phyloP scores from a whole-genome alignment of 2,329 filamentous ascomycete genomes.

The Diaporthe citrichinensis region DNA sequence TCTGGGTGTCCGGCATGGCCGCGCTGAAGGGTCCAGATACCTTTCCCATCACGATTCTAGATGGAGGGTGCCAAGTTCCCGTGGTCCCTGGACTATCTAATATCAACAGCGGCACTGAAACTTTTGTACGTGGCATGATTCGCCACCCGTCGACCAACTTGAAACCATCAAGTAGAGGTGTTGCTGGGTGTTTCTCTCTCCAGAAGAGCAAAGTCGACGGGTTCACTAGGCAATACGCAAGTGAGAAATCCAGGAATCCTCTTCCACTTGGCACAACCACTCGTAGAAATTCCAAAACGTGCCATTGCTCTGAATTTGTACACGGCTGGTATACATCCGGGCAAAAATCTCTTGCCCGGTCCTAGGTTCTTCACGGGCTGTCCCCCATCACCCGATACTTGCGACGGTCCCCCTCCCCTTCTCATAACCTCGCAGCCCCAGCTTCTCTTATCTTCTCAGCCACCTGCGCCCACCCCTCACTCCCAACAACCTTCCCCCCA shows the following conservation, averaged over 20 bases:
- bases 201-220: neutral
- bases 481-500: slow-evolving; percentile 69
- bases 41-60: neutral
- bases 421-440: slow-evolving; percentile 64
- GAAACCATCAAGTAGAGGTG: neutral
- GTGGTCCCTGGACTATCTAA: too few species aligned
- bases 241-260: neutral
- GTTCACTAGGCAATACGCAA: neutral
- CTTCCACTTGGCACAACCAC: neutral
- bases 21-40: too few species aligned
- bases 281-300: neutral
- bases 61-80: neutral
- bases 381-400: neutral
- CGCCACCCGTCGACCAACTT: neutral
- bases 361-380: neutral
- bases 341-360: neutral
- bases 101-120: neutral
- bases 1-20: neutral
- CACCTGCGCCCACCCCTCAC: slow-evolving; percentile 66
- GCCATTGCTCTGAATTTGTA: slow-evolving; percentile 1
- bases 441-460: slow-evolving; percentile 65
- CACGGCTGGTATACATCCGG: slow-evolving; percentile 9
- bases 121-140: neutral
- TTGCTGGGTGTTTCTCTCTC: neutral
- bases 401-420: neutral